Base-by-base conservation (phyloP, 2,329 filamentous ascomycete genomes). In the Metarhizium rileyi region DNA sequence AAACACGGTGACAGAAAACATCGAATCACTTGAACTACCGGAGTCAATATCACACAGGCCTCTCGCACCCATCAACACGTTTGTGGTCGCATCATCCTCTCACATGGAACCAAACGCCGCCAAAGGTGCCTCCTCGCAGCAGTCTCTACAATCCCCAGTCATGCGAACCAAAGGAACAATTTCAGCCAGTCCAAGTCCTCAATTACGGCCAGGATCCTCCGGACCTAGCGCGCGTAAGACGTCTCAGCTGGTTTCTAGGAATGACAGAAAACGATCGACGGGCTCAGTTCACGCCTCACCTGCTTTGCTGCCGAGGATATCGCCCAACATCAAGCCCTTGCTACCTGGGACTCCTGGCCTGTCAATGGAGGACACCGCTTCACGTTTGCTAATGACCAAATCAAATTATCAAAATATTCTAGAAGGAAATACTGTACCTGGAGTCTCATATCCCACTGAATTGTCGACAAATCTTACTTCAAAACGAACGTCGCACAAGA, bases 371-470 rank as follows among this genome's bases (percentile, higher is more conserved):
- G 78, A 81, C 57, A 75, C 78, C 2, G 76, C 80, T 0, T 83
- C 80, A n/a, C 77, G 89, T 26, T 77, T 97, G 42, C 76, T 98
- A 26, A 87, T 90, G 33, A 89, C 87, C 16, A 97, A 97, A 65
- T 97, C 91, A 2, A 98, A 98, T 62, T 98, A 98, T 61, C 91
- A 97, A 61, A 95, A 96, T 59, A 93, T 98, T 35, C 71, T 98
- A 10, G 93, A 97, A 64, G 93, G 93, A 45, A 97, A 90, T 46
- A 84, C 85, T 50, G 81, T 96, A 1, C 90, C 90, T 0, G 91
- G 91, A 12, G 86, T 96, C 12, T 86, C 86, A 1, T 97, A 96
- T 58, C 90, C 91, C 1, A 89, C 87, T 57, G 87, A 90, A 47
- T 75, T 98, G 40, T 95, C 90, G 6, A 94, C 90, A 22, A 95